These are phyloP conservation scores for Gaultheria prostrata DNA, from an alignment of 148 eudicot genomes.

Conservation along the genomic window DNA sequence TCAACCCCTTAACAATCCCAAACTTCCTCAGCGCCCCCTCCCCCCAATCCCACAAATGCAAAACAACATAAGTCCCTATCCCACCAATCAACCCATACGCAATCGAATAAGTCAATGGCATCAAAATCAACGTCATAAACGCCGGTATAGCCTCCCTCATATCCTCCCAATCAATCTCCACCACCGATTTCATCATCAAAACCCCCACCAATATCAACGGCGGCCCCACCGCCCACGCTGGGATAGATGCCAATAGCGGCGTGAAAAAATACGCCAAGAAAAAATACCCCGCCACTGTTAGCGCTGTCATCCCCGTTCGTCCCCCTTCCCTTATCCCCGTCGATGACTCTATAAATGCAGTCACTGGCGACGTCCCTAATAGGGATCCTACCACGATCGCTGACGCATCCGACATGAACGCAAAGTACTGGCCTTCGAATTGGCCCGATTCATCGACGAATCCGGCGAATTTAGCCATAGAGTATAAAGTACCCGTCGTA, in stretches of 20 bases:
- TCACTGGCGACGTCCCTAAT: constrained; percentile 85
- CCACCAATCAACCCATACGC: constrained; percentile 96
- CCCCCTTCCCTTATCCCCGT: constrained; percentile 77
- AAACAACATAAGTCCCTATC: constrained; percentile 72
- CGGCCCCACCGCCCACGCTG: constrained; percentile 92
- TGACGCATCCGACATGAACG: constrained; percentile 84
- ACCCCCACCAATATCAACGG: constrained; percentile 81
- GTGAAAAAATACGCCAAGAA: constrained; percentile 70
- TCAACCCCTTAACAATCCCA: constrained; percentile 38
- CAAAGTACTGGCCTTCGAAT: constrained; percentile 85
- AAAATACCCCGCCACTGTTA: constrained; percentile 63
- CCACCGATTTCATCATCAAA: constrained; percentile 77
- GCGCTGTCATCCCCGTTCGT: constrained; percentile 69
- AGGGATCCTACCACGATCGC: constrained; percentile 77
- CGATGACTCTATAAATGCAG: constrained; percentile 74
- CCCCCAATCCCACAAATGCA: constrained; percentile 80
- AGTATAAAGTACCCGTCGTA: constrained; percentile 76
- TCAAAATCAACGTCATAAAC: constrained; percentile 64
- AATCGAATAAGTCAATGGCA: constrained; percentile 78
- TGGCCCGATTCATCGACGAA: constrained; percentile 60
- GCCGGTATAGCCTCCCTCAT: constrained; percentile 87
- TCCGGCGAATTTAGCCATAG: constrained; percentile 89
- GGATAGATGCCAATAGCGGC: constrained; percentile 77
- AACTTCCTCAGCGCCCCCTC: constrained; percentile 29
- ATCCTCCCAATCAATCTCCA: constrained; percentile 74